These are phyloP conservation scores for Nemophila menziesii DNA, from an alignment of 257 asterid genomes.

Conservation along the genomic window DNA sequence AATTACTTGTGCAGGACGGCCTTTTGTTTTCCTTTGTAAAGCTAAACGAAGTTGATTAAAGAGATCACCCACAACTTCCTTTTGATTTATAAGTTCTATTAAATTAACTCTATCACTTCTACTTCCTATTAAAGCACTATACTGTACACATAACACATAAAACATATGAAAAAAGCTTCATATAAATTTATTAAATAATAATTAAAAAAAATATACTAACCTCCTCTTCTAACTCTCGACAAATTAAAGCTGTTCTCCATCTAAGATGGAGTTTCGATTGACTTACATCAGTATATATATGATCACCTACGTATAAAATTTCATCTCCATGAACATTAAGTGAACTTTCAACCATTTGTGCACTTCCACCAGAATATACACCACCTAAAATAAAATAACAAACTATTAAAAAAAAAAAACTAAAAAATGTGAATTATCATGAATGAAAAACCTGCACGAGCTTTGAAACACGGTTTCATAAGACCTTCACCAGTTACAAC, in stretches of 20 bases:
- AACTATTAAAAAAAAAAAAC: not conserved
- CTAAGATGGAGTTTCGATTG: conserved; percentile 83
- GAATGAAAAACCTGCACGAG: conserved; percentile 40
- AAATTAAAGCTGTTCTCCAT: conserved; percentile 90
- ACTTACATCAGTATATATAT: conserved; percentile 88
- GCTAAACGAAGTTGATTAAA: conserved; percentile 92
- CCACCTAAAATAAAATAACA: conserved; percentile 39
- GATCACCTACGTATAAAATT: conserved; percentile 85
- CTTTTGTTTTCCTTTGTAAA: conserved; percentile 60
- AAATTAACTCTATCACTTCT: conserved; percentile 51
- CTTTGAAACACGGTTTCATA: conserved; percentile 87
- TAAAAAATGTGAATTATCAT: not conserved
- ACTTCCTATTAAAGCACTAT: conserved; percentile 58
- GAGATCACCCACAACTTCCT: conserved; percentile 85
- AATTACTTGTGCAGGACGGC: conserved; percentile 83
- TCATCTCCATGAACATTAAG: conserved; percentile 82
- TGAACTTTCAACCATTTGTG: conserved; percentile 86
- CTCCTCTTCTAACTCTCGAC: conserved; percentile 90
- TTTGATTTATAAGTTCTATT: conserved; percentile 73
- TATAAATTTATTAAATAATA: no score
- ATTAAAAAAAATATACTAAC: conserved; percentile 21
- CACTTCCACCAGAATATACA: conserved; percentile 83
- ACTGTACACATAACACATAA: conserved; percentile 34
- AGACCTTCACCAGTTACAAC: conserved; percentile 89
- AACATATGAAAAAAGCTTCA: conserved; percentile 1